Base-by-base conservation (phyloP, 2,329 filamentous ascomycete species). In the Diaporthe capsici region DNA sequence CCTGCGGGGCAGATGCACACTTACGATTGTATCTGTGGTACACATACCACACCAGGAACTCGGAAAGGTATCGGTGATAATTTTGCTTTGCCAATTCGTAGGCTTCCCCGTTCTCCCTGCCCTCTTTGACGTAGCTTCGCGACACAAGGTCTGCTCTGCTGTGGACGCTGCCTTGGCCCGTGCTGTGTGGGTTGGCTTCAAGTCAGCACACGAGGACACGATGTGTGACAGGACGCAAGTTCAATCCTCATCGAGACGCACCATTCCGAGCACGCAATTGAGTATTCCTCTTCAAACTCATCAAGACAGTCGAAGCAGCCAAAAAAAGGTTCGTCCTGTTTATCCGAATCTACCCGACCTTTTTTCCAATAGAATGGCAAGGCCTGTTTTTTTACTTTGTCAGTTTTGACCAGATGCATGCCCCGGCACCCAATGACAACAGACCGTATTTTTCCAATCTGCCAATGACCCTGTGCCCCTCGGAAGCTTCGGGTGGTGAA, bases 231-330 rank as follows among this genome's bases (percentile, higher is more conserved):
- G 25, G 25, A 13, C 37, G 22, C 9, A 15, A n/a, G 31, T 28
- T 6, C 28, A 39, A 39, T 13, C 10, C 17, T n/a, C 17, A 37
- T 49, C 10, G 20, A n/a, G 34, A 72, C 70, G 2, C 25, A 61
- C 70, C 70, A 72, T 17, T 72, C 70, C 12, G 70, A 20, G 58
- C 55, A 72, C 13, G 20, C 7, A 9, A 72, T 37, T 6, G 2
- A 8, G n/a, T 72, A 72, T 22, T 13, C 20, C 28, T 72, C 55
- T 42, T 51, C 12, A 34, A 72, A 10, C 31, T 72, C 70, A 42
- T 72, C 70, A 13, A 61, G 57, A 15, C 70, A 72, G 20, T 39
- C 34, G 12, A 72, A 28, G 28, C 70, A 72, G 28, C 57, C 70
- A 12, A 72, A 61, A 17, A 39, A 72, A 10, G 70, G 70, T 5